Percentiles rank a stretch among this genome's conserved stretches.
phyloP scores from a whole-genome alignment of 768 basidiomycete species.

The Phaeotremella fagi region DNA sequence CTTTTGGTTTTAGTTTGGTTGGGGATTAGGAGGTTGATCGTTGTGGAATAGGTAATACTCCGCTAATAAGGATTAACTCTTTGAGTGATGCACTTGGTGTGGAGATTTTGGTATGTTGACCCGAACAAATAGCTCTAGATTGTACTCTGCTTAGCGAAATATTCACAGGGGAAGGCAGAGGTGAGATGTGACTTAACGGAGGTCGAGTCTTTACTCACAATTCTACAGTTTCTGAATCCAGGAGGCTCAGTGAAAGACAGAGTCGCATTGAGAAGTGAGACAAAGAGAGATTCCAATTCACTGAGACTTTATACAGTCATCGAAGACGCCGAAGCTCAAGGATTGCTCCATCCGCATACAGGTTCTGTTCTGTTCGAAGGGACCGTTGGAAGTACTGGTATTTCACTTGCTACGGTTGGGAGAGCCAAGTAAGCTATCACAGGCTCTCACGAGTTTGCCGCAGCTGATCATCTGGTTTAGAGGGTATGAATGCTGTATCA shows the following conservation, averaged over 20 bases:
- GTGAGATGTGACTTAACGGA: too few species aligned
- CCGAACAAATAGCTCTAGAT: too few species aligned
- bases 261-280: constrained; percentile 82
- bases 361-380: constrained; percentile 95
- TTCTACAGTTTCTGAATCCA: constrained; percentile 81
- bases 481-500: constrained; percentile 80
- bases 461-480: constrained; percentile 50
- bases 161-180: constrained; percentile 76
- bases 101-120: constrained; percentile 65
- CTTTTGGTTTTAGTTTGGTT: background rate
- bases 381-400: constrained; percentile 69
- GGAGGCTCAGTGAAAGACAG: constrained; percentile 98
- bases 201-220: background rate
- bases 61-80: constrained; percentile 83
- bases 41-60: constrained; percentile 72
- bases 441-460: too few species aligned
- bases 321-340: constrained; percentile 80
- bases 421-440: constrained; percentile 64
- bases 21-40: background rate
- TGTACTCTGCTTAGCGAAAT: too few species aligned
- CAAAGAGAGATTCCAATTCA: background rate
- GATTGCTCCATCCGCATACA: constrained; percentile 75
- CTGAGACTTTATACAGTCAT: constrained; percentile 61
- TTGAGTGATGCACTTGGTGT: constrained; percentile 85
- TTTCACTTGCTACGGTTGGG: constrained; percentile 90